Evolutionary conservation across 805 yeast species (phyloP).

Genomic region (Starmera quercuum): DNA sequence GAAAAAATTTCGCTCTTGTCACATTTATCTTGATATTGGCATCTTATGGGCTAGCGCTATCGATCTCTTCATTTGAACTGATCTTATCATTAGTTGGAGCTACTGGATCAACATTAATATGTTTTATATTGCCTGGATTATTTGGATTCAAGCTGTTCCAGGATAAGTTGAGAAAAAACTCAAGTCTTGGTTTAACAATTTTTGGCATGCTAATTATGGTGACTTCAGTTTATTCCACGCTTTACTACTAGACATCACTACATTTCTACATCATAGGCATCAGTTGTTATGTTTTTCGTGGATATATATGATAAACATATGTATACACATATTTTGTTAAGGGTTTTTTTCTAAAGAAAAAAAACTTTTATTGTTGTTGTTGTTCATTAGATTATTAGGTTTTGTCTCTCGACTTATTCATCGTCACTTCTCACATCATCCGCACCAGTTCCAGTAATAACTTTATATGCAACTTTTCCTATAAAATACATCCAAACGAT

Average conservation of each 20-base stretch:
- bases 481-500: constrained; percentile 73
- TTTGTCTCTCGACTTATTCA: too few relatives aligned
- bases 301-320: too few relatives aligned
- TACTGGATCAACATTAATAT: constrained; percentile 74
- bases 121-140: constrained; percentile 71
- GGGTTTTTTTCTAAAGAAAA: too few relatives aligned
- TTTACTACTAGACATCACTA: constrained; percentile 14
- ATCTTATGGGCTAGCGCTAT: constrained; percentile 50
- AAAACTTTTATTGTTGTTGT: too few relatives aligned
- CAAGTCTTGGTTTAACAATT: constrained; percentile 46
- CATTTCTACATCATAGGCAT: too few relatives aligned
- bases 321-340: too few relatives aligned
- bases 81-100: constrained; percentile 74
- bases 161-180: constrained; percentile 30
- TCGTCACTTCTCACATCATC: constrained; percentile 84
- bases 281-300: too few relatives aligned
- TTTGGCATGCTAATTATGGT: constrained; percentile 73
- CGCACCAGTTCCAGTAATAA: constrained; percentile 65
- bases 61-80: constrained; percentile 56
- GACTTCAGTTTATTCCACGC: constrained; percentile 45
- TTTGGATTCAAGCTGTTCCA: constrained; percentile 48
- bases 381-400: too few relatives aligned
- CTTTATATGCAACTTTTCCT: constrained; percentile 59
- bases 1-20: constrained; percentile 37
- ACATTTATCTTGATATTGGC: constrained; percentile 38